These are phyloP conservation scores for Penicillium angulare DNA, from an alignment of 495 filamentous ascomycete genomes.

Conservation along the genomic window DNA sequence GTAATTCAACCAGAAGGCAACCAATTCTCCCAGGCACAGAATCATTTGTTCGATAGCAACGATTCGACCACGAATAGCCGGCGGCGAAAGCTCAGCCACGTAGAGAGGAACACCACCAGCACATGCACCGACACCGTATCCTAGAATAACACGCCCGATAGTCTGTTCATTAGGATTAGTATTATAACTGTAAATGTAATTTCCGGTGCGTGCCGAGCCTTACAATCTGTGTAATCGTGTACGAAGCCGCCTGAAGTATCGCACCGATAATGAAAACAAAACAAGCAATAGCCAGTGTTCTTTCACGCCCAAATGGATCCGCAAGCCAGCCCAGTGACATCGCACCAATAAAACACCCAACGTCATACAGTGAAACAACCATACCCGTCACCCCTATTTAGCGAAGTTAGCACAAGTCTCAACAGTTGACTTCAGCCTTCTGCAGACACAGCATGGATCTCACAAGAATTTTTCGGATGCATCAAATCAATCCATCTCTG, in stretches of 20 bases:
- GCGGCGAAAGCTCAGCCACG: constrained; percentile 54
- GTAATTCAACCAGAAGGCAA: constrained; percentile 78
- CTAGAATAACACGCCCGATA: constrained; percentile 51
- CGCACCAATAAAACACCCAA: constrained; percentile 58
- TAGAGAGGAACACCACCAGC: constrained; percentile 71
- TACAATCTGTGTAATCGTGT: constrained; percentile 54
- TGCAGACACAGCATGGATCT: too few relatives aligned
- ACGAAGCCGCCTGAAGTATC: constrained; percentile 59
- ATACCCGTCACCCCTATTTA: constrained; percentile 23
- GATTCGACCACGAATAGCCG: constrained; percentile 61
- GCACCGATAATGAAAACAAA: constrained; percentile 71
- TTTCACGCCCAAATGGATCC: constrained; percentile 70
- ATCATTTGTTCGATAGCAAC: constrained; percentile 71
- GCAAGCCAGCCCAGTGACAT: constrained; percentile 69
- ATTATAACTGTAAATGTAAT: neutral
- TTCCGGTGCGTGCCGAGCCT: neutral
- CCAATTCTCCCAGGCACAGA: constrained; percentile 72
- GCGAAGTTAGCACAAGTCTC: neutral
- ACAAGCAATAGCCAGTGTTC: constrained; percentile 64
- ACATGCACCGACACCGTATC: constrained; percentile 67
- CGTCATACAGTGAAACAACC: constrained; percentile 51
- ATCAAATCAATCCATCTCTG: constrained; percentile 23
- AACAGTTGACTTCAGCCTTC: neutral
- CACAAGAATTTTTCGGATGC: constrained; percentile 21
- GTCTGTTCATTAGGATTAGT: constrained; percentile 19